Percentiles rank a stretch among this genome's conserved stretches.
Conservation (phyloP, 352 stramenopile genomes). For the Phytopythium mirpurense region DNA sequence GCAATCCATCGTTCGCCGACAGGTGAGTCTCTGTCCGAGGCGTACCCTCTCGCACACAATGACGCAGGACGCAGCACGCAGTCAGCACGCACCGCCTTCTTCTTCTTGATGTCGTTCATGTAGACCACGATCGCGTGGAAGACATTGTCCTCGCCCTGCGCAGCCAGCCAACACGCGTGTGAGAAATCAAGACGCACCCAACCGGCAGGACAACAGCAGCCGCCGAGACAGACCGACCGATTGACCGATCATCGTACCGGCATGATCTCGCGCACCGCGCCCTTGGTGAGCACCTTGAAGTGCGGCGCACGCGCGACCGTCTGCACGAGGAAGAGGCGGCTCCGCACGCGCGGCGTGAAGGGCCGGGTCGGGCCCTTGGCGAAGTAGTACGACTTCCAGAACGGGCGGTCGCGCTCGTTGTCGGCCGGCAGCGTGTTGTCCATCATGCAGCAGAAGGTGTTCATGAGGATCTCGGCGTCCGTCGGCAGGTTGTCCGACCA, state of each 20-base stretch:
- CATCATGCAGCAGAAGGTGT: constrained; percentile 85
- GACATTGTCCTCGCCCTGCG: constrained; percentile 77
- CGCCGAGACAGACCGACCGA: neutral
- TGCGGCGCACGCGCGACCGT: constrained; percentile 70
- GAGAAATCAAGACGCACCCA: too few relatives aligned
- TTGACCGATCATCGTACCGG: constrained; percentile 27
- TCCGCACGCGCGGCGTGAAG: constrained; percentile 69
- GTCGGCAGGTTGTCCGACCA: constrained; percentile 75
- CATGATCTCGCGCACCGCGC: constrained; percentile 74
- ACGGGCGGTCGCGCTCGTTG: constrained; percentile 71
- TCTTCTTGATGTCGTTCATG: constrained; percentile 79
- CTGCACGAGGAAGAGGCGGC: constrained; percentile 70
- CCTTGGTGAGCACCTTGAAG: constrained; percentile 79
- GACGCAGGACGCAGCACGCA: neutral
- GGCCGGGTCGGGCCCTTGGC: constrained; percentile 62
- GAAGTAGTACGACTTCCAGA: constrained; percentile 82
- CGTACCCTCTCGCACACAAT: neutral
- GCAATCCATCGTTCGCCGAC: neutral
- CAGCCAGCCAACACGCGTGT: too few relatives aligned
- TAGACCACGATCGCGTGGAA: constrained; percentile 85
- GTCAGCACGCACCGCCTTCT: constrained; percentile 66
- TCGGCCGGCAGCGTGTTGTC: constrained; percentile 81
- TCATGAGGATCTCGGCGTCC: constrained; percentile 84
- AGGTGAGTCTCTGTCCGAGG: neutral
- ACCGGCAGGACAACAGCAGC: too few relatives aligned